Evolutionary conservation across 306 rosid genomes (phyloP), one percentile per base, ranked within the genome.

Genomic region (Vachellia collinsii): DNA sequence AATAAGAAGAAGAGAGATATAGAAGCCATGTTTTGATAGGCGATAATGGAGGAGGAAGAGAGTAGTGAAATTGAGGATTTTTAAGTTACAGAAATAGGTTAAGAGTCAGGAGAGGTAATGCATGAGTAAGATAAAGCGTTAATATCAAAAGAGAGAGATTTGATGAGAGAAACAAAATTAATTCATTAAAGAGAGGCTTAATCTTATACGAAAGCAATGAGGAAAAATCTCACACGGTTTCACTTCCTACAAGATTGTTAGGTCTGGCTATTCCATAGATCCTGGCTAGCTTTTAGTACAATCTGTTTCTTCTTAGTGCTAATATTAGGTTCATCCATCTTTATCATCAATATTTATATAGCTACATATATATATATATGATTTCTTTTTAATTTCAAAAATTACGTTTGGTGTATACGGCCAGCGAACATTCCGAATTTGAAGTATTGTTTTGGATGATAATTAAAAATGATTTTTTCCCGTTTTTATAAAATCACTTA

Each of bases 161-260:
- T n/a, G n/a, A 8, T 5, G 34, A 56, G 61, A 7, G 25, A 7
- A 54, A 54, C 62, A 3, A 20, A 54, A n/a, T 7, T 1, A 54
- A 54, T 53, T 19, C 5, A 48, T 48, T 48, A 14, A 46, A 46
- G 50, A 46, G 50, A 46, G 10, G 50, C 10, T 11, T 46, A 48
- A 12, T 5, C 8, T 54, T 54, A 54, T 54, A 3, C 25, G 2
- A 8, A 23, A 58, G 64, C 36, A 8, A 58, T n/a, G n/a, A 9
- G 16, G 36, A 53, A 51, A 51, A 56, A 8, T 20, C 8, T 71
- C 37, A 38, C 77, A 38, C 58, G 62, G 39, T 77, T 70, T 25
- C 68, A 9, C 43, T 54, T 79, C 54, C 80, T 72, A 56, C 38
- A 75, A 46, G 48, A 61, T 3, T 65, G 36, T 19, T 58, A 59